Percentiles rank a stretch among this genome's conserved stretches.
phyloP scores from a whole-genome alignment of 1,139 yeast species.

The Blastobotrys persicus region DNA sequence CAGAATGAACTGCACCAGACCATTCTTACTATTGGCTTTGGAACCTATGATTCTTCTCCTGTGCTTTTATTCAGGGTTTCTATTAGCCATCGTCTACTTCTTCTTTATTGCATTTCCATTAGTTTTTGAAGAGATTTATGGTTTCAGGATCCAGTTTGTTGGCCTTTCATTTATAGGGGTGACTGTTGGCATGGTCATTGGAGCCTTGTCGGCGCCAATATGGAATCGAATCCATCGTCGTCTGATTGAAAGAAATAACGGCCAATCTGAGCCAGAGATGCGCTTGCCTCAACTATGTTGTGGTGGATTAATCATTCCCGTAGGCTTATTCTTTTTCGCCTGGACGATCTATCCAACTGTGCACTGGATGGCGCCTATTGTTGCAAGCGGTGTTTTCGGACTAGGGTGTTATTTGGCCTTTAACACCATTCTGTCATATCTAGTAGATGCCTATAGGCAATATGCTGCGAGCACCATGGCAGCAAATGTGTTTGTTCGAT shows the following conservation, averaged over 20 bases:
- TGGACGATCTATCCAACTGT: conserved; percentile 62
- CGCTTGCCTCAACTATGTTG: conserved; percentile 47
- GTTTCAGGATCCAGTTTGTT: conserved; percentile 35
- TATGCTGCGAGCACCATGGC: conserved; percentile 16
- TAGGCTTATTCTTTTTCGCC: conserved; percentile 61
- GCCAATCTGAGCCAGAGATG: conserved; percentile 42
- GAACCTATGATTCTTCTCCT: conserved; percentile 10
- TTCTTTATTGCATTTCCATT: conserved; percentile 65
- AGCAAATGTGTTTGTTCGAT: conserved; percentile 16
- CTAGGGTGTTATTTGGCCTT: conserved; percentile 13
- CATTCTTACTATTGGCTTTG: conserved; percentile 7
- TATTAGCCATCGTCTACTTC: conserved; percentile 57
- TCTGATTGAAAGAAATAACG: conserved; percentile 4
- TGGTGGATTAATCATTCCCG: conserved; percentile 45
- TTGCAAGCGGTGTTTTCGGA: conserved; percentile 28
- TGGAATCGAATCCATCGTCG: conserved; percentile 16
- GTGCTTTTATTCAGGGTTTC: conserved; percentile 42
- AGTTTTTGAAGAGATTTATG: conserved; percentile 49
- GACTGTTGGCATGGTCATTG: conserved; percentile 4
- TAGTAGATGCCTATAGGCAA: conserved; percentile 10
- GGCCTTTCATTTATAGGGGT: conserved; percentile 35
- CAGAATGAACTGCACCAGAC: conserved; percentile 48
- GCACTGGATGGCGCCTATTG: conserved; percentile 77
- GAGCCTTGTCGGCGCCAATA: conserved; percentile 18
- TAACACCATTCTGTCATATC: conserved; percentile 13